A percentile compares a stretch with the other conserved stretches of the same genome.
These are phyloP conservation scores for Epichloe baconii DNA, from an alignment of 2,329 filamentous ascomycete genomes.

Conservation along the genomic window DNA sequence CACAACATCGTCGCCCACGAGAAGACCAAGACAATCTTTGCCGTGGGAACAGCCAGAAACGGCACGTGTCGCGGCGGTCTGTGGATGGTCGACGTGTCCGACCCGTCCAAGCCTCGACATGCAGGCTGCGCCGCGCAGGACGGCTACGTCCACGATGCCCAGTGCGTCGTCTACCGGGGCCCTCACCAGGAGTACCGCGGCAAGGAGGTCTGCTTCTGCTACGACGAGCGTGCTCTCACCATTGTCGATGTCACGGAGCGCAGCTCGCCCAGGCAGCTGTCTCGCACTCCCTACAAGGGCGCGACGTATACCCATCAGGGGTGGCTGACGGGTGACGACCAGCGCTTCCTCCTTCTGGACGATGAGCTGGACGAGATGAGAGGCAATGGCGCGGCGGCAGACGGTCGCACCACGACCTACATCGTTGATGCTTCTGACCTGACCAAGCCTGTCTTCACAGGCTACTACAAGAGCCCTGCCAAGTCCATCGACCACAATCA, in stretches of 20 bases:
- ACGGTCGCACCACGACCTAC: conserved; percentile 24
- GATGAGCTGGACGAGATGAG: conserved; percentile 36
- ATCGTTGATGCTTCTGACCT: conserved; percentile 13
- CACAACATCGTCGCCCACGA: too few relatives aligned
- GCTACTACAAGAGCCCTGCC: conserved; percentile 25
- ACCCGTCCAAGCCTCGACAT: conserved; percentile 36
- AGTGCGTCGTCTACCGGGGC: conserved; percentile 39
- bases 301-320: conserved; percentile 44
- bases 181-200: conserved; percentile 31
- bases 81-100: conserved; percentile 40
- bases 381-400: conserved; percentile 24
- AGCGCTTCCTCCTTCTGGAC: conserved; percentile 30
- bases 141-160: conserved; percentile 39
- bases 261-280: conserved; percentile 30
- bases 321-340: conserved; percentile 31
- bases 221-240: conserved; percentile 15
- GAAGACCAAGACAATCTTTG: too few relatives aligned
- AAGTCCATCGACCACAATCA: conserved; percentile 33
- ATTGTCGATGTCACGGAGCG: conserved; percentile 37
- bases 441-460: conserved; percentile 23
- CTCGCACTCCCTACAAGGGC: conserved; percentile 38
- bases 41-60: too few relatives aligned
- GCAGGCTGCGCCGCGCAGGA: conserved; percentile 34
- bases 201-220: conserved; percentile 13
- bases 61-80: too few relatives aligned